phyloP scores from a whole-genome alignment of 1,284 basidiomycete genomes.

The Lentinula novae-zelandiae region DNA sequence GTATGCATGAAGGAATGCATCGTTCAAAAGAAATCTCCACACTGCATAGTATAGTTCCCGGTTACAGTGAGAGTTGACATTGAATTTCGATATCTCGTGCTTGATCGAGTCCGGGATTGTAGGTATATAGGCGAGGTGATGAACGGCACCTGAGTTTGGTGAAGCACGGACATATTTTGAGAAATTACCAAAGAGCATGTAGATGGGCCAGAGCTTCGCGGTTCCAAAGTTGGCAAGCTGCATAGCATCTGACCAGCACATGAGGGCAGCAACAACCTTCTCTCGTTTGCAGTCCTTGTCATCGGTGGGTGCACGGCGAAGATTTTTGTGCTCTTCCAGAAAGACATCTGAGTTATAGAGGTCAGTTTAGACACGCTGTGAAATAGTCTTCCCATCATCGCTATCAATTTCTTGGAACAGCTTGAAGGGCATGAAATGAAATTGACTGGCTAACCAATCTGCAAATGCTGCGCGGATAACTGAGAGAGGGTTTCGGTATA shows the following conservation, averaged over 20 bases:
- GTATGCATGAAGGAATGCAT: constrained; percentile 26
- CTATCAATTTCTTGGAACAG: not conserved
- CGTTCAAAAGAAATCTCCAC: constrained; percentile 23
- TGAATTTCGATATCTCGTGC: not conserved
- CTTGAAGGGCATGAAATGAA: not conserved
- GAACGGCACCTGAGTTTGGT: constrained; percentile 20
- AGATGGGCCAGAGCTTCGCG: constrained; percentile 30
- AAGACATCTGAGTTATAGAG: not conserved
- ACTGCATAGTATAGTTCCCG: constrained; percentile 27
- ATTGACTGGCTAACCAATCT: not conserved
- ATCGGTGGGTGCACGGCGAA: not conserved
- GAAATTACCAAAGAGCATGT: constrained; percentile 28
- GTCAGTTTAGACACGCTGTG: not conserved
- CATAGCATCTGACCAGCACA: constrained; percentile 31
- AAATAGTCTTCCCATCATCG: too few species aligned
- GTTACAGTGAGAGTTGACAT: constrained; percentile 19
- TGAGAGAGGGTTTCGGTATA: not conserved
- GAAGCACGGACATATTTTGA: constrained; percentile 26
- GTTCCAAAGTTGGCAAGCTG: constrained; percentile 29
- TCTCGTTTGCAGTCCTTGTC: constrained; percentile 9
- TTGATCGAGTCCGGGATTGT: constrained; percentile 15
- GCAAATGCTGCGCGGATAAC: not conserved
- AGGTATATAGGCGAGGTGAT: constrained; percentile 30
- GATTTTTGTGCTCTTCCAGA: not conserved
- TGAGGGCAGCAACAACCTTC: constrained; percentile 22